phyloP scores from a whole-genome alignment of 192 early-diverging fungal genomes.

The Podila horticola region DNA sequence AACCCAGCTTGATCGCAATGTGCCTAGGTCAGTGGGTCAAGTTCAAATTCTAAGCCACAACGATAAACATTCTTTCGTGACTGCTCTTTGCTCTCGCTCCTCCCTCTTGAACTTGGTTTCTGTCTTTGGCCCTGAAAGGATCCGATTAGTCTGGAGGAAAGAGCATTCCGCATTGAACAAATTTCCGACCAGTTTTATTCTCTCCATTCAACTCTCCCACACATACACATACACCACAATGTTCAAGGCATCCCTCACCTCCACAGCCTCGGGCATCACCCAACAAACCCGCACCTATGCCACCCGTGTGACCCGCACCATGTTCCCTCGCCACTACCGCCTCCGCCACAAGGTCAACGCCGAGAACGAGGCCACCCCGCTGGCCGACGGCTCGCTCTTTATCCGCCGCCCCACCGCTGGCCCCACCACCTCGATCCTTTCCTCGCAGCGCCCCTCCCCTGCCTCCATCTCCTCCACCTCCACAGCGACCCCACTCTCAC shows the following conservation, averaged over 20 bases:
- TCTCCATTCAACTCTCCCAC: constrained; percentile 1
- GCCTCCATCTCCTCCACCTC: constrained; percentile 34
- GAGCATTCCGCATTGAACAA: background rate
- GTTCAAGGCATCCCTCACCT: constrained; percentile 27
- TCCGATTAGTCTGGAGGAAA: background rate
- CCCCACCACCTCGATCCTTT: constrained; percentile 49
- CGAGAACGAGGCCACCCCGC: constrained; percentile 29
- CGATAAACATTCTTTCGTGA: background rate
- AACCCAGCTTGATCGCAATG: too few species aligned
- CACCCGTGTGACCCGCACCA: constrained; percentile 39
- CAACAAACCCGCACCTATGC: constrained; percentile 25
- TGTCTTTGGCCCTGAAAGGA: background rate
- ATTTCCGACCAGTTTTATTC: too few species aligned
- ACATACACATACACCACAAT: constrained; percentile 2
- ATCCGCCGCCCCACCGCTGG: constrained; percentile 48
- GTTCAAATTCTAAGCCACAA: background rate
- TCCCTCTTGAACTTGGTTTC: background rate
- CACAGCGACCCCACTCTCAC: constrained; percentile 26
- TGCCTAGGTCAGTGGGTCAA: too few species aligned
- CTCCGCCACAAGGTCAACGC: constrained; percentile 39
- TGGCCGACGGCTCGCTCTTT: constrained; percentile 42
- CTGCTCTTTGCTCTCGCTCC: background rate
- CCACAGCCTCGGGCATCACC: constrained; percentile 12
- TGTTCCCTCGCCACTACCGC: constrained; percentile 49
- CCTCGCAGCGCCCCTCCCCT: constrained; percentile 37